Percentiles rank a stretch among this genome's conserved stretches.
Conservation (phyloP, 2,329 filamentous ascomycete genomes). For the Cyphellophora attinorum region DNA sequence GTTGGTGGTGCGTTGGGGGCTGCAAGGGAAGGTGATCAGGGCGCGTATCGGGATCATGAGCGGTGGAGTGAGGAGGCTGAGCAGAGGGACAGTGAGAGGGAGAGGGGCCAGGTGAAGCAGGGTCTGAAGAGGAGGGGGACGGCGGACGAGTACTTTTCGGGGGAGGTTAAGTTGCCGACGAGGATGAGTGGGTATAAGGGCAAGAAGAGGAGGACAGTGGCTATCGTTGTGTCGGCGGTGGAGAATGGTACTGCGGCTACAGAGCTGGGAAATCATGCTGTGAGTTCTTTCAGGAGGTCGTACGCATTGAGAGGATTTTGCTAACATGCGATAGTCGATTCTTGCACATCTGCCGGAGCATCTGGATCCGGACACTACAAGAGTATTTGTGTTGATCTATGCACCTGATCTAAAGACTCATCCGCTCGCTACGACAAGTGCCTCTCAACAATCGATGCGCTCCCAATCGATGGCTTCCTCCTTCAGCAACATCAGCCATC, state of each 20-base stretch:
- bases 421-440: slow-evolving; percentile 34
- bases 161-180: slow-evolving; percentile 12
- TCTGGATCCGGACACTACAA: slow-evolving; percentile 61
- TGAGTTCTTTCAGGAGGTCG: slow-evolving; percentile 38
- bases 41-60: slow-evolving; percentile 74
- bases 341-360: slow-evolving; percentile 78
- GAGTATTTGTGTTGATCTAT: slow-evolving; percentile 84
- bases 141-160: slow-evolving; percentile 21
- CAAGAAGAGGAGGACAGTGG: slow-evolving; percentile 63
- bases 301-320: background rate
- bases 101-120: slow-evolving; percentile 10
- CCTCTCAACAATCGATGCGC: background rate
- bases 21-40: slow-evolving; percentile 74
- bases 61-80: slow-evolving; percentile 88
- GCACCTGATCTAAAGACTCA: slow-evolving; percentile 68
- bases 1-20: slow-evolving; percentile 74
- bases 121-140: slow-evolving; percentile 20
- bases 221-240: slow-evolving; percentile 78
- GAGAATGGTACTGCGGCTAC: slow-evolving; percentile 46
- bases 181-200: slow-evolving; percentile 7
- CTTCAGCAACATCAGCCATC: slow-evolving; percentile 74
- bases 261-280: slow-evolving; percentile 66
- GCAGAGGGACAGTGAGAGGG: slow-evolving; percentile 42
- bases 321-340: slow-evolving; percentile 53
- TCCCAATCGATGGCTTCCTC: slow-evolving; percentile 52